Conservation (phyloP, 2,329 filamentous ascomycete genomes). For the Davidsoniella virescens region DNA sequence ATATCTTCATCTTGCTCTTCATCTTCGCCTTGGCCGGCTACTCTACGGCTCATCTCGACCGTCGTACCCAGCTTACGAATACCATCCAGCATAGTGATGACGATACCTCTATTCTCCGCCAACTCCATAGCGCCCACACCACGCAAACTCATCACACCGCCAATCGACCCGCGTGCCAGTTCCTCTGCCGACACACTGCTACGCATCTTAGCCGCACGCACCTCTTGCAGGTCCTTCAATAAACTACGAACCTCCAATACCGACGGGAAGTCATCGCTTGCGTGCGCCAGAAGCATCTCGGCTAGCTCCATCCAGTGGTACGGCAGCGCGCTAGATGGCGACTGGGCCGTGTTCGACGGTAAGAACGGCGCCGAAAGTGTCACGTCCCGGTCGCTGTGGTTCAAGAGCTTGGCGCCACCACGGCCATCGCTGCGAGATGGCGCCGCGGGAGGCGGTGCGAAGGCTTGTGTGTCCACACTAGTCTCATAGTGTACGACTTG, state of each 20-base stretch:
- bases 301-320: constrained; percentile 93
- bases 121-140: constrained; percentile 91
- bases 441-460: constrained; percentile 60
- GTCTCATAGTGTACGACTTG: constrained; percentile 72
- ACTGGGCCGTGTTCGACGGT: constrained; percentile 52
- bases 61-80: constrained; percentile 70
- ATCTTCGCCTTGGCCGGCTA: constrained; percentile 56
- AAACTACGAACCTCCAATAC: constrained; percentile 59
- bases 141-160: constrained; percentile 49
- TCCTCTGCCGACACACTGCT: constrained; percentile 57
- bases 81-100: constrained; percentile 74
- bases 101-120: constrained; percentile 69
- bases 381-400: constrained; percentile 16
- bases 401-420: constrained; percentile 29
- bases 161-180: constrained; percentile 34
- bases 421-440: constrained; percentile 24
- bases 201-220: constrained; percentile 76
- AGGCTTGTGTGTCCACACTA: constrained; percentile 49
- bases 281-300: constrained; percentile 72
- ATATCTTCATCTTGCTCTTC: constrained; percentile 40
- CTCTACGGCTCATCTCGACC: constrained; percentile 58
- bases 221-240: constrained; percentile 69
- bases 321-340: constrained; percentile 55
- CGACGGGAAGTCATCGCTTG: constrained; percentile 63
- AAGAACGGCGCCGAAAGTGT: constrained; percentile 59